Evolutionary conservation across 257 asterid genomes (phyloP).

Genomic region (Linderniella brevidens): DNA sequence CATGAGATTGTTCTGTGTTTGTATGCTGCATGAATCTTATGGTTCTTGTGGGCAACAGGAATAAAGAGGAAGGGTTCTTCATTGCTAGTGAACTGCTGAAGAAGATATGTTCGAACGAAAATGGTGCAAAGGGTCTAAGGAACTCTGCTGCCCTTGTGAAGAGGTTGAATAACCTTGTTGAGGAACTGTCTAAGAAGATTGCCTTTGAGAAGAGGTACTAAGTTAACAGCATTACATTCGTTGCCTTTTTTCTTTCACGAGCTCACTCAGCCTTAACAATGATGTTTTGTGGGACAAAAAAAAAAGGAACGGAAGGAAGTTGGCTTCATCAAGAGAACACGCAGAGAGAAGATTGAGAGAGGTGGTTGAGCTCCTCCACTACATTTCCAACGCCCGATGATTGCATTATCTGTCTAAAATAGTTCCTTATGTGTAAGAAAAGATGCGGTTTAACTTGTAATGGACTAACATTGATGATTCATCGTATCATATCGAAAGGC

Average conservation of each 20-base stretch:
- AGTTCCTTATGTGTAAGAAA: no score
- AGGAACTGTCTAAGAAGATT: slow-evolving; percentile 58
- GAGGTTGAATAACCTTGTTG: slow-evolving; percentile 54
- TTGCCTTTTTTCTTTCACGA: not conserved
- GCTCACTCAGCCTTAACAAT: not conserved
- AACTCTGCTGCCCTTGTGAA: slow-evolving; percentile 46
- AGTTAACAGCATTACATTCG: no score
- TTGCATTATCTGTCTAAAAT: no score
- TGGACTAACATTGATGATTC: no score
- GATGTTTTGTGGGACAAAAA: not conserved
- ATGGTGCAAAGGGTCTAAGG: slow-evolving; percentile 37
- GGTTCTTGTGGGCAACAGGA: slow-evolving; percentile 20
- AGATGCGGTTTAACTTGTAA: no score
- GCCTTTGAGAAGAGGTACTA: slow-evolving; percentile 48
- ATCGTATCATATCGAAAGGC: not conserved
- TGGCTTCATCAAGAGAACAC: slow-evolving; percentile 27
- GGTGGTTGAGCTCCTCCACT: slow-evolving; percentile 31
- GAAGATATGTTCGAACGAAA: slow-evolving; percentile 29
- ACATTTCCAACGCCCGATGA: no score
- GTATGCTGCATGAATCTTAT: no score
- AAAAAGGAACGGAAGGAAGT: slow-evolving; percentile 31
- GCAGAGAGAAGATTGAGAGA: slow-evolving; percentile 49
- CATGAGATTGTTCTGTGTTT: no score
- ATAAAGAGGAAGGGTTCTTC: slow-evolving; percentile 85
- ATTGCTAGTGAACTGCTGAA: slow-evolving; percentile 73